phyloP scores from a whole-genome alignment of 2,329 filamentous ascomycete species.

The Podosphaera fusca region DNA sequence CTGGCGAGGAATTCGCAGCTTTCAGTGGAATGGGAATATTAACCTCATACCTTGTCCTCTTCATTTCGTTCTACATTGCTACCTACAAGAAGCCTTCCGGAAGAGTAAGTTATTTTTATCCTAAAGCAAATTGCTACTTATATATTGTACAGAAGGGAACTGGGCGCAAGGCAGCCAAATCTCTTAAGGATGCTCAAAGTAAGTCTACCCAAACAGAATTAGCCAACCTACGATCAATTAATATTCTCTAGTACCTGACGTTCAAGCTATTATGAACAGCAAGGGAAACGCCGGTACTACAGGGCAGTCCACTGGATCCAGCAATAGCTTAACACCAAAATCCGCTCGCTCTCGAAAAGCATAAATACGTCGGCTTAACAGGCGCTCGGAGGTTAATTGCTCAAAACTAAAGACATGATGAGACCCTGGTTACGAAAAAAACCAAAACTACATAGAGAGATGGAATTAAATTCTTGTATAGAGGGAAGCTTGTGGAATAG shows the following conservation, averaged over 20 bases:
- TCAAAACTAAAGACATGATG: neutral
- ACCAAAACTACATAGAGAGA: neutral
- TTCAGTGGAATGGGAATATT: slow-evolving; percentile 9
- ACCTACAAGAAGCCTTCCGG: slow-evolving; percentile 9
- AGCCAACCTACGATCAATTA: neutral
- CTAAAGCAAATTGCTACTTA: neutral
- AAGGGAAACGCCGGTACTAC: neutral
- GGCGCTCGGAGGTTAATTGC: neutral
- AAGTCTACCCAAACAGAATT: neutral
- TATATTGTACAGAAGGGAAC: neutral
- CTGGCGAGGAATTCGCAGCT: slow-evolving; percentile 11
- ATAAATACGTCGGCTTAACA: neutral
- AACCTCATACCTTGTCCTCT: slow-evolving; percentile 12
- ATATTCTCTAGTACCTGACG: neutral
- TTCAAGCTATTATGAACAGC: slow-evolving; percentile 1
- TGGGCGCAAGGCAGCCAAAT: slow-evolving; percentile 1
- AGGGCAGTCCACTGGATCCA: neutral
- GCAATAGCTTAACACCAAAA: neutral
- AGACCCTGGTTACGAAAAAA: neutral
- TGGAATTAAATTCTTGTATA: neutral
- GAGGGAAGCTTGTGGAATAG: neutral
- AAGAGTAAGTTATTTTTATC: neutral
- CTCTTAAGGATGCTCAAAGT: slow-evolving; percentile 2
- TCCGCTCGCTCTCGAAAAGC: slow-evolving; percentile 1
- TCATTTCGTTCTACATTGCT: slow-evolving; percentile 13